Evolutionary conservation across 163 green algal genomes (phyloP).

Genomic region (Scenedesmus sp.): DNA sequence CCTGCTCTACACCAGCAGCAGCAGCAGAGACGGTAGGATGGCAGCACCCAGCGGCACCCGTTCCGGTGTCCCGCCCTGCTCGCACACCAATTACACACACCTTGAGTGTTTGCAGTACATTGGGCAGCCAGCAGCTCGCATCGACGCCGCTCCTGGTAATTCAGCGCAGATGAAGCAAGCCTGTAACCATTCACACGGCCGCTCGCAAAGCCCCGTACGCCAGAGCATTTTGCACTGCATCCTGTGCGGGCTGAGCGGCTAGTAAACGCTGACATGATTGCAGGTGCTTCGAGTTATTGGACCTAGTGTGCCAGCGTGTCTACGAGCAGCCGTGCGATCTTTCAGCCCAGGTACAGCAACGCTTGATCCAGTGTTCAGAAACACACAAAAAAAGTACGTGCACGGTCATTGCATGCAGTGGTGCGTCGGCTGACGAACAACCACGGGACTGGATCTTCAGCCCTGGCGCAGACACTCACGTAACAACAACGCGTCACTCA

Average conservation of each 20-base stretch:
- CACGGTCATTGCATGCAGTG: neutral
- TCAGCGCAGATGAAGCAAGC: conserved; percentile 4
- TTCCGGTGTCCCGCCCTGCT: neutral
- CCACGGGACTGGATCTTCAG: neutral
- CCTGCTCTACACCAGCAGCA: neutral
- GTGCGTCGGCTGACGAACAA: neutral
- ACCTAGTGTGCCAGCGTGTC: neutral
- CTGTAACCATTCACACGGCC: conserved; percentile 27
- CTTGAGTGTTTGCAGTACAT: neutral
- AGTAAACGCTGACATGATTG: conserved; percentile 29
- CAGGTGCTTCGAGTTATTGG: neutral
- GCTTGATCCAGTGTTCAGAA: neutral
- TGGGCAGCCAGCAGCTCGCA: conserved; percentile 23
- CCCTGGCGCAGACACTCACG: neutral
- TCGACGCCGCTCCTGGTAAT: conserved; percentile 17
- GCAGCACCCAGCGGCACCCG: neutral
- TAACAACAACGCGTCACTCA: neutral
- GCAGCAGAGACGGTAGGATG: neutral
- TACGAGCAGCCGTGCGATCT: conserved; percentile 2
- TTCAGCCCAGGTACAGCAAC: neutral
- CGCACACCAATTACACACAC: neutral
- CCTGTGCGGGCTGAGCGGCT: neutral
- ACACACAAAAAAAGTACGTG: neutral
- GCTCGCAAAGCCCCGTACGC: neutral
- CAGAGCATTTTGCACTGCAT: neutral